Evolutionary conservation across 306 rosid genomes (phyloP), one percentile per base, ranked within the genome.

Genomic region (Acacia acuminata): DNA sequence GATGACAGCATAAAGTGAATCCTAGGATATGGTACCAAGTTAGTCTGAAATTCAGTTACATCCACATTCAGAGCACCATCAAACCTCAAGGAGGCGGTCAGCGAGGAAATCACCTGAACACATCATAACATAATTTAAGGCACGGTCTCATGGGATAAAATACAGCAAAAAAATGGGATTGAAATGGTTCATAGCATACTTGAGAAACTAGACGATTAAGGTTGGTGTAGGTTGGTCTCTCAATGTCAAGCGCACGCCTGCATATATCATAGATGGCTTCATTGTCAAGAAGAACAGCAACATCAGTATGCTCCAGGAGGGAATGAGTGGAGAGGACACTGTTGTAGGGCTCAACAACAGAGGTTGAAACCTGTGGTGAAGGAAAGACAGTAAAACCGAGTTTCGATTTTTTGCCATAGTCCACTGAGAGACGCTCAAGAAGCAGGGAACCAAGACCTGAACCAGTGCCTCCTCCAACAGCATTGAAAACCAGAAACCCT

Each of bases 1-100:
- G 97, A 93, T 58, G 97, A 93, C 77, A 93, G 97, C 97, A 93
- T 93, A 71, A 93, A 93, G 84, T 93, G 97, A 84, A 93, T 93
- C 77, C 97, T 90, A 19, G 97, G 97, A 73, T 93, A 93, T 12
- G 97, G 97, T 24, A 93, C 97, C 68, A 93, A 79, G 85, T 93
- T 93, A 32, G 97, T 93, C 88, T 93, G 97, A 88, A 93, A 93
- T 25, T 93, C 97, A 25, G 92, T 93, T 24, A 93, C 96, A 83
- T 93, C 97, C 40, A 93, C 97, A 13, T 93, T 93, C 90, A 91
- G 76, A 56, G 97, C 97, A 73, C 97, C 97, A 56, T 93, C 97
- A 30, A 93, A 93, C 89, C 97, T 87, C 83, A 86, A 34, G 27
- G 96, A 91, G 55, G 97, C 96, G 27, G 96, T 93, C 83, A 93